These are phyloP conservation scores for Parathielavia appendiculata DNA, from an alignment of 495 filamentous ascomycete species.

Conservation along the genomic window DNA sequence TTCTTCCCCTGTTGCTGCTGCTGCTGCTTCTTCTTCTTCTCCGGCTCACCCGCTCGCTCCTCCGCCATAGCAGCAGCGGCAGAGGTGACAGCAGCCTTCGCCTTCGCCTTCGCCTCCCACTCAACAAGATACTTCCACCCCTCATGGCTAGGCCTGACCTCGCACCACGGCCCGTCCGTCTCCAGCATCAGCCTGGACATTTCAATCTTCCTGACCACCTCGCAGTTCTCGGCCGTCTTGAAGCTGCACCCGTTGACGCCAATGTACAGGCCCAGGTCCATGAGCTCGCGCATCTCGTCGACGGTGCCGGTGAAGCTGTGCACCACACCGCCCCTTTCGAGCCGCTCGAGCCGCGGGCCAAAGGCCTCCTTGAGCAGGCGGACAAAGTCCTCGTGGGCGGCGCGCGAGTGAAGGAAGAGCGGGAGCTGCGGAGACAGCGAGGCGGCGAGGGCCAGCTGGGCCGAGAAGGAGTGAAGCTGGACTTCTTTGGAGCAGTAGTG, in stretches of 20 bases:
- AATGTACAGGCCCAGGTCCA: constrained; percentile 72
- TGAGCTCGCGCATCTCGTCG: constrained; percentile 72
- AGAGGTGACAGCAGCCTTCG: neutral
- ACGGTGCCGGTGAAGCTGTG: constrained; percentile 86
- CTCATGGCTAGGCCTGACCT: constrained; percentile 60
- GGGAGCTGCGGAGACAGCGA: constrained; percentile 67
- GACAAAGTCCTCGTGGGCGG: constrained; percentile 78
- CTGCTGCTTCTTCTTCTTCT: constrained; percentile 11
- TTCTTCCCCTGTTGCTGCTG: constrained; percentile 35
- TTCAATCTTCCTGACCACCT: constrained; percentile 69
- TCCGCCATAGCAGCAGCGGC: neutral
- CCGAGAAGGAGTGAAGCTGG: constrained; percentile 79
- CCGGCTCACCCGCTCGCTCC: constrained; percentile 2
- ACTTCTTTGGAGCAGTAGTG: constrained; percentile 67
- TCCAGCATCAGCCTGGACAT: constrained; percentile 77
- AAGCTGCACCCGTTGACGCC: constrained; percentile 89
- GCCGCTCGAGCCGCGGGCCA: constrained; percentile 43
- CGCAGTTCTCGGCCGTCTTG: constrained; percentile 85
- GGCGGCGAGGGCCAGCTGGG: constrained; percentile 67
- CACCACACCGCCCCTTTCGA: constrained; percentile 72
- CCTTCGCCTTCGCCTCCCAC: constrained; percentile 18
- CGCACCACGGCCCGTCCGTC: constrained; percentile 91
- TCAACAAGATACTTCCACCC: constrained; percentile 51
- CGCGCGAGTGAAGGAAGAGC: constrained; percentile 84
- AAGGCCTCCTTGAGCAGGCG: constrained; percentile 48